phyloP scores from a whole-genome alignment of 2,329 filamentous ascomycete genomes.

The Trichoderma pleuroti region DNA sequence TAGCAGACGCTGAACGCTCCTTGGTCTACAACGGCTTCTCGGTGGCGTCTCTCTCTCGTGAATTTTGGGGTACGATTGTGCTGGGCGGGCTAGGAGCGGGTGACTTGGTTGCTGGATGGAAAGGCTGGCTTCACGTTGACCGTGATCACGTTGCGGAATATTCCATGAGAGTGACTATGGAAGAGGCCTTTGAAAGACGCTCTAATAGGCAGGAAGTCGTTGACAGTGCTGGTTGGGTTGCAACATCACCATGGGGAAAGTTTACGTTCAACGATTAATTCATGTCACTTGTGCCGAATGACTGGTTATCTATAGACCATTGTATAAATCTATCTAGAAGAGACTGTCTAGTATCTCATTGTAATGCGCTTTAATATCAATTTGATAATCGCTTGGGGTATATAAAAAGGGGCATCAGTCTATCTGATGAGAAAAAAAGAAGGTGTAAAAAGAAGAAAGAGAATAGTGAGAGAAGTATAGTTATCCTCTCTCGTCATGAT shows the following conservation, averaged over 20 bases:
- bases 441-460: not conserved
- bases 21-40: conserved; percentile 47
- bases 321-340: not conserved
- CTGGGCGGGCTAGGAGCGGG: conserved; percentile 41
- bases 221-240: conserved; percentile 45
- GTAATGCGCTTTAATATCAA: not conserved
- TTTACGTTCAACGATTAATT: conserved; percentile 39
- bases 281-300: not conserved
- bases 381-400: conserved; percentile 33
- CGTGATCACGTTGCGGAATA: conserved; percentile 41
- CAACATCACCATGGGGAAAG: conserved; percentile 47
- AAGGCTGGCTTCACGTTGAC: conserved; percentile 53
- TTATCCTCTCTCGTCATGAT: no score
- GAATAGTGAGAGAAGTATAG: not conserved
- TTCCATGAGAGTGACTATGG: conserved; percentile 36
- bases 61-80: conserved; percentile 58
- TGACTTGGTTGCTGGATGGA: conserved; percentile 35
- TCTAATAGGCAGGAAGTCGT: conserved; percentile 39
- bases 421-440: not conserved
- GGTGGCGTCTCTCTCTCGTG: conserved; percentile 42
- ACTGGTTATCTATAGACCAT: not conserved
- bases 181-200: conserved; percentile 45
- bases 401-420: conserved; percentile 22
- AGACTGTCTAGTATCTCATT: not conserved
- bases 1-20: conserved; percentile 42